Base-by-base conservation (phyloP, 768 basidiomycete genomes). In the Lactarius tabidus region DNA sequence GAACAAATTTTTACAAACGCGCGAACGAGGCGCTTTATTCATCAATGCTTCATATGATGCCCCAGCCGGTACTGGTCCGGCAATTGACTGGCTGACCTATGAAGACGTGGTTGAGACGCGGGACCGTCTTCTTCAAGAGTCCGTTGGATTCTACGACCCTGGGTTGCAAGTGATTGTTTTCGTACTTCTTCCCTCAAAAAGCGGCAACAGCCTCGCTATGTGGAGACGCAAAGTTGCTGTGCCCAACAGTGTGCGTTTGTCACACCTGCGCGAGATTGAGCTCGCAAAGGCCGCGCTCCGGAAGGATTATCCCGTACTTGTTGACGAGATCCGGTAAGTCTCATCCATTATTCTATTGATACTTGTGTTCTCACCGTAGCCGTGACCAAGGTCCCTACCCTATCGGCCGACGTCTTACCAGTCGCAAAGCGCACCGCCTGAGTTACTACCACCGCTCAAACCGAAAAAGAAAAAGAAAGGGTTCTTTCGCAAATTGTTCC, bases 201-300 rank as follows among this genome's bases (percentile, higher is more conserved):
- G 45, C n/a, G 67, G 69, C n/a, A 70, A 70, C 38, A 70, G 69
- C 55, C 64, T 69, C 38, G 69, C 69, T 12, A 70, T 70, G 67
- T 70, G 69, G 69, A 68, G 69, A 51, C 69, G 67, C 28, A 68
- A 66, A 43, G 58, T 70, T 41, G 10, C 61, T 18, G 69, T 70
- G 15, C 67, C 67, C 8, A 48, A 63, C 35, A 65, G 64, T 59
- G 58, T 66, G 8, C 64, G 64, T 51, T 41, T 66, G 23, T 43
- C 60, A 31, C 61, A 66, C 41, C 23, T 60, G 20, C 61, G 36
- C 2, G 69, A 68, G 52, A 69, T 70, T 12, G 60, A 63, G 17
- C 57, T 68, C 14, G 69, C 64, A 26, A 65, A 51, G 36, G 67
- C 67, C 28, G 67, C 69, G n/a, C 56, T 69, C n/a, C 62, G 56